These are phyloP conservation scores for Allantophomopsis cytisporea DNA, from an alignment of 2,329 filamentous ascomycete genomes.

Conservation along the genomic window DNA sequence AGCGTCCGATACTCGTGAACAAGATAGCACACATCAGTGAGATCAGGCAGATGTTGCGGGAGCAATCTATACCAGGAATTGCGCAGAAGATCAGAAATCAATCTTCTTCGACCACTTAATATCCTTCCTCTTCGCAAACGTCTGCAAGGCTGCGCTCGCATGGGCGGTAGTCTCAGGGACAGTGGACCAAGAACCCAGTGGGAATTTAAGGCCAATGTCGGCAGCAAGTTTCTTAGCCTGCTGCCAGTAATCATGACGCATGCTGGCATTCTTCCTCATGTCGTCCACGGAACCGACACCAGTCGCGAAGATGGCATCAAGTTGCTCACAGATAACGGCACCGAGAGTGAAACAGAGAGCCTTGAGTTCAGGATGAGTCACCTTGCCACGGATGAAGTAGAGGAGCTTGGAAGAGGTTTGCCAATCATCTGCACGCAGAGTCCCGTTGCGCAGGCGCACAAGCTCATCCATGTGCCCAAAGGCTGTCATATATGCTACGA, in stretches of 20 bases:
- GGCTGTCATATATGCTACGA: constrained; percentile 15
- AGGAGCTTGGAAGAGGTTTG: constrained; percentile 30
- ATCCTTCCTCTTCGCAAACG: constrained; percentile 30
- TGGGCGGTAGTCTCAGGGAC: constrained; percentile 29
- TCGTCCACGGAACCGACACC: constrained; percentile 23
- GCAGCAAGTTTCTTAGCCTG: constrained; percentile 1
- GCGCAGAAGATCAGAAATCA: too few species aligned
- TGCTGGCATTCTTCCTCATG: constrained; percentile 16
- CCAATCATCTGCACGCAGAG: constrained; percentile 25
- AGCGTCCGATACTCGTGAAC: too few species aligned
- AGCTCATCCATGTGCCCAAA: constrained; percentile 7
- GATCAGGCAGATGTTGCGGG: too few species aligned
- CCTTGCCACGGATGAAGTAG: constrained; percentile 25
- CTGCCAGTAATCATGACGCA: constrained; percentile 15
- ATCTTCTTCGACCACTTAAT: constrained; percentile 17
- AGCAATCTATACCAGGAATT: too few species aligned
- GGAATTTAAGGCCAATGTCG: constrained; percentile 23
- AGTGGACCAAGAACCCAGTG: constrained; percentile 25
- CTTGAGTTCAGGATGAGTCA: constrained; percentile 22
- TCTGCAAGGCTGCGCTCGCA: constrained; percentile 25
- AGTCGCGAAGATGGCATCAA: constrained; percentile 28
- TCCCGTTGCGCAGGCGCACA: constrained; percentile 1
- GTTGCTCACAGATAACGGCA: constrained; percentile 28
- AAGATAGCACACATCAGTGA: too few species aligned
- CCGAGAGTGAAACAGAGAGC: constrained; percentile 29